Conservation (phyloP, 1,139 yeast genomes). For the Candida sp. region DNA sequence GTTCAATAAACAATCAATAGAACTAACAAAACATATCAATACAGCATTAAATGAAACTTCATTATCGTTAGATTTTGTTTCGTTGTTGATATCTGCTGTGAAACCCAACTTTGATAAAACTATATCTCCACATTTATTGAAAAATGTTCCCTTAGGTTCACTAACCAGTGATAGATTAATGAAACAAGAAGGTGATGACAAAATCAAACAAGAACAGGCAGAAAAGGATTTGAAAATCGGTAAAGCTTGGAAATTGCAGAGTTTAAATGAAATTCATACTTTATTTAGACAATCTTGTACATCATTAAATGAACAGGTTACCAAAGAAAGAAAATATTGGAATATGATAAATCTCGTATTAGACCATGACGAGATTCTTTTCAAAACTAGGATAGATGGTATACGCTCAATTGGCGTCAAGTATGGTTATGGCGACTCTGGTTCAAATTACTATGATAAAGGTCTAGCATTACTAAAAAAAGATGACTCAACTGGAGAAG, state of each 20-base stretch:
- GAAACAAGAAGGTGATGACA: constrained; percentile 17
- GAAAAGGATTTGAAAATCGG: constrained; percentile 45
- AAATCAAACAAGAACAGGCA: constrained; percentile 4
- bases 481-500: constrained; percentile 29
- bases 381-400: constrained; percentile 54
- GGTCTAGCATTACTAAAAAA: constrained; percentile 69
- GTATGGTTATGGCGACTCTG: constrained; percentile 90
- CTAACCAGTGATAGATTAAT: constrained; percentile 62
- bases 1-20: constrained; percentile 54
- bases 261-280: constrained; percentile 54
- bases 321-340: constrained; percentile 76
- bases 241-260: constrained; percentile 83
- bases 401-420: constrained; percentile 65
- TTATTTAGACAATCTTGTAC: constrained; percentile 50
- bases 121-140: constrained; percentile 83
- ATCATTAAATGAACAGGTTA: constrained; percentile 51
- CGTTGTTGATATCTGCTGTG: constrained; percentile 74
- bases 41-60: constrained; percentile 88
- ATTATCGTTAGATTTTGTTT: constrained; percentile 80
- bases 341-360: constrained; percentile 47
- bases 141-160: constrained; percentile 77
- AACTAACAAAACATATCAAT: constrained; percentile 53
- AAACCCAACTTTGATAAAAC: constrained; percentile 87
- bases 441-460: constrained; percentile 68
- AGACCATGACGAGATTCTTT: constrained; percentile 66